Percentiles rank a stretch among this genome's conserved stretches.
Evolutionary conservation across 495 filamentous ascomycete genomes (phyloP).

Genomic region (Durotheca rogersii): DNA sequence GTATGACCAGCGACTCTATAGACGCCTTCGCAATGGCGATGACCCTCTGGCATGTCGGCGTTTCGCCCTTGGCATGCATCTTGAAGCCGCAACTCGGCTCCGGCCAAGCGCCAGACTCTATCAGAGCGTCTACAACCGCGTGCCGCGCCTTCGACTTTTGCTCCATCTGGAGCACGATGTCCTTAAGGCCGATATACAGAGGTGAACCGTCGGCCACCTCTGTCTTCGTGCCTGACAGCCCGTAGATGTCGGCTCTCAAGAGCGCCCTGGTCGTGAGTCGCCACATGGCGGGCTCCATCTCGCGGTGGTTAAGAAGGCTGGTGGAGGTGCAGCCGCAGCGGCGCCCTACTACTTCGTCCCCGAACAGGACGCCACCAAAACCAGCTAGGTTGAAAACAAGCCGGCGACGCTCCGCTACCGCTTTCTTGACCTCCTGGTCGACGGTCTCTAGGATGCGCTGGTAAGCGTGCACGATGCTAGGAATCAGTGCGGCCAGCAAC

Average conservation of each 20-base stretch:
- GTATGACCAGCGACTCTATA: constrained; percentile 50
- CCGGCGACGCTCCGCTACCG: constrained; percentile 40
- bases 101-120: constrained; percentile 31
- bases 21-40: constrained; percentile 51
- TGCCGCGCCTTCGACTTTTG: constrained; percentile 45
- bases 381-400: constrained; percentile 45
- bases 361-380: constrained; percentile 51
- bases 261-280: constrained; percentile 51
- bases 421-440: constrained; percentile 43
- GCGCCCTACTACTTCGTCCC: constrained; percentile 9
- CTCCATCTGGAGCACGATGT: constrained; percentile 53
- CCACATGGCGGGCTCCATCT: constrained; percentile 52
- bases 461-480: constrained; percentile 62
- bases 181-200: constrained; percentile 48
- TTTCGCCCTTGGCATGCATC: constrained; percentile 24
- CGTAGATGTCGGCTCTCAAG: constrained; percentile 55
- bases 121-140: constrained; percentile 38
- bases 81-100: constrained; percentile 9
- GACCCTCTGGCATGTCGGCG: constrained; percentile 47
- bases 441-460: constrained; percentile 47
- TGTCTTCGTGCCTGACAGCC: constrained; percentile 33
- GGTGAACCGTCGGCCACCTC: neutral
- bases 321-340: constrained; percentile 22
- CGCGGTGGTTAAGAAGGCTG: constrained; percentile 28
- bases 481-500: constrained; percentile 65